Evolutionary conservation across 1,284 basidiomycete species (phyloP), one percentile per base, ranked within the genome.

Genomic region (Puccinia novopanici): DNA sequence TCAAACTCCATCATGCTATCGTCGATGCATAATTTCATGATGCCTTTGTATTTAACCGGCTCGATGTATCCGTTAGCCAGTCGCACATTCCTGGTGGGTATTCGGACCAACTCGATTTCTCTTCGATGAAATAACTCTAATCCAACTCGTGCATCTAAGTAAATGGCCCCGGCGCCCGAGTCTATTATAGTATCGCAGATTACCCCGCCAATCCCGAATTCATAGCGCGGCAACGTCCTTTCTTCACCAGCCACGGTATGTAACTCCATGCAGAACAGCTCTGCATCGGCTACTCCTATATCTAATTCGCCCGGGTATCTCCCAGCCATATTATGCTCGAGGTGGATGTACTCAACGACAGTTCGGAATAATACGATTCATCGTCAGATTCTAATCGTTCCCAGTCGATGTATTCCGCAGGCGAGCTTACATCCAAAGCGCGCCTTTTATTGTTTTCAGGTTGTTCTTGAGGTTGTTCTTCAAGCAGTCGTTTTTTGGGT

Each of bases 141-240:
- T 30, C 27, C 70, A 54, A 72, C n/a, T 17, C 30, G 24, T 6
- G 19, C 22, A n/a, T 54, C 34, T 4, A 72, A 9, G n/a, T 72
- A 72, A n/a, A 27, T 54, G 22, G 70, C 50, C 0, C 71, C 27
- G 4, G 71, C 71, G 6, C 71, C 71, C 0, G 71, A 54, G 52
- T 73, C 71, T 8, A 73, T 57, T 19, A 73, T 73, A 2, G 71
- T 71, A 37, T 71, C 40, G 13, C 45, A 48, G 24, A 48, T n/a
- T 10, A 71, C 17, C 3, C 22, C 45, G 15, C 68, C 68, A 6
- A 48, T 54, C 5, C 13, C n/a, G 42, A 71, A 12, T 12, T 71
- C 68, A n/a, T 50, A 71, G 17, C 68, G 13, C 2, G 68, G 68
- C 42, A 71, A 13, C 5, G 52, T 13, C 10, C 19, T 6, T 45